phyloP scores from a whole-genome alignment of 768 basidiomycete genomes.

The Russula sp. region DNA sequence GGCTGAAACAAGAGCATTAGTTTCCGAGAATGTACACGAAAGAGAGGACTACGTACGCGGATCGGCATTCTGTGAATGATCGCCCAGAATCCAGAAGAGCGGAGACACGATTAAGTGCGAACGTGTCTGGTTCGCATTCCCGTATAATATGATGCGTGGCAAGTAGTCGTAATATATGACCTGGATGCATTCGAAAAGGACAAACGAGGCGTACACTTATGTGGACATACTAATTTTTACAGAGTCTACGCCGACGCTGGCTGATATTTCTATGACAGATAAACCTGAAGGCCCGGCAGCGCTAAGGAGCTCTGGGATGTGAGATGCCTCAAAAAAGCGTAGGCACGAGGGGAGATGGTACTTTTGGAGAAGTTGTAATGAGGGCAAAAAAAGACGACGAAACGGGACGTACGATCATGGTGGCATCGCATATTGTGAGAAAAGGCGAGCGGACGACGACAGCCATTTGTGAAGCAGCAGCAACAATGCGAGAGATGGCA shows the following conservation, averaged over 20 bases:
- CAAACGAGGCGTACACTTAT: conserved; percentile 2
- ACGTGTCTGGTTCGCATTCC: conserved; percentile 68
- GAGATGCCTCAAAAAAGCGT: conserved; percentile 68
- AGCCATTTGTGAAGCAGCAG: conserved; percentile 66
- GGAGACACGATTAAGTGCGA: conserved; percentile 67
- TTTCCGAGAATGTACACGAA: background rate
- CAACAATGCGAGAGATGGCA: conserved; percentile 62
- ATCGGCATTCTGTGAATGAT: conserved; percentile 46
- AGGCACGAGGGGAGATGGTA: conserved; percentile 75
- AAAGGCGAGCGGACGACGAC: conserved; percentile 67
- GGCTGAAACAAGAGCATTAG: conserved; percentile 38
- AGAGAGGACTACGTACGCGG: conserved; percentile 40
- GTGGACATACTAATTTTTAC: conserved; percentile 51
- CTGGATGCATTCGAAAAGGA: conserved; percentile 38
- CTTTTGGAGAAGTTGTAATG: conserved; percentile 36
- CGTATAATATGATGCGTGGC: conserved; percentile 75
- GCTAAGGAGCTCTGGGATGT: conserved; percentile 66
- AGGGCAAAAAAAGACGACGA: background rate
- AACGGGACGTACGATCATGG: conserved; percentile 55
- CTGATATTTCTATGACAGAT: conserved; percentile 45
- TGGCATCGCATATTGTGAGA: conserved; percentile 67
- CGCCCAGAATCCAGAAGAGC: conserved; percentile 69
- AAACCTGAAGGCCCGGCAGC: conserved; percentile 55
- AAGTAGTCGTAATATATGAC: conserved; percentile 69
- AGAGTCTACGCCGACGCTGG: conserved; percentile 42